Evolutionary conservation across 805 yeast species (phyloP).

Genomic region (Cyberlindnera nakhonratchasimensis): DNA sequence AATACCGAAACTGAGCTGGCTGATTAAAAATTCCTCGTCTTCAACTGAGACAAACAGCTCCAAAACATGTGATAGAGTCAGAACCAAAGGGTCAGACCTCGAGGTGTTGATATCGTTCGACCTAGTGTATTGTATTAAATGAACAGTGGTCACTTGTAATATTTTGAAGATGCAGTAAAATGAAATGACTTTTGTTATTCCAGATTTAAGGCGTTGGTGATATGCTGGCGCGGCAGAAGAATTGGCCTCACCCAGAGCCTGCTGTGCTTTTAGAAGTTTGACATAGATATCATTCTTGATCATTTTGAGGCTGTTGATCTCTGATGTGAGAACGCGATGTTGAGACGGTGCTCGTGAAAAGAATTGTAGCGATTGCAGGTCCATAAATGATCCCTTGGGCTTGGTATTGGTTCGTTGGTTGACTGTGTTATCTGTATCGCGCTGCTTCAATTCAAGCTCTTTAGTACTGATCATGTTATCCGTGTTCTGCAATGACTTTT

Average conservation of each 20-base stretch:
- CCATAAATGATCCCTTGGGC: slow-evolving; percentile 25
- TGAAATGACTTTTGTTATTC: slow-evolving; percentile 21
- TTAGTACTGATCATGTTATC: slow-evolving; percentile 21
- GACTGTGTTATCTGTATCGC: slow-evolving; percentile 1
- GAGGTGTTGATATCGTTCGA: slow-evolving; percentile 13
- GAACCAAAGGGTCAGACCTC: slow-evolving; percentile 36
- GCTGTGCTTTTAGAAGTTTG: slow-evolving; percentile 19
- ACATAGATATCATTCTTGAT: slow-evolving; percentile 25
- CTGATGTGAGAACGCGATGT: slow-evolving; percentile 9
- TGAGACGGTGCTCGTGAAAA: slow-evolving; percentile 5
- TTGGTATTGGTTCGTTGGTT: slow-evolving; percentile 20
- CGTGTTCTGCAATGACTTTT: slow-evolving; percentile 19
- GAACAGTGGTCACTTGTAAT: slow-evolving; percentile 29
- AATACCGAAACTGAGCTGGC: slow-evolving; percentile 43
- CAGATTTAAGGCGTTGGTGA: slow-evolving; percentile 1
- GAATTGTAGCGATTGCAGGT: slow-evolving; percentile 13
- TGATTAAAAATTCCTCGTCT: slow-evolving; percentile 35
- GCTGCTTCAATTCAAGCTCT: slow-evolving; percentile 12
- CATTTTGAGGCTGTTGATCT: slow-evolving; percentile 21
- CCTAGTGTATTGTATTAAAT: slow-evolving; percentile 26
- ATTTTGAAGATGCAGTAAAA: slow-evolving; percentile 37
- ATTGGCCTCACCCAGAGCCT: slow-evolving; percentile 2
- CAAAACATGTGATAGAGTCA: slow-evolving; percentile 34
- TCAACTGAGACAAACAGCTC: slow-evolving; percentile 32
- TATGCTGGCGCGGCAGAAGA: neutral